Evolutionary conservation across 2,329 filamentous ascomycete genomes (phyloP).

Genomic region (Metarhizium brunneum): DNA sequence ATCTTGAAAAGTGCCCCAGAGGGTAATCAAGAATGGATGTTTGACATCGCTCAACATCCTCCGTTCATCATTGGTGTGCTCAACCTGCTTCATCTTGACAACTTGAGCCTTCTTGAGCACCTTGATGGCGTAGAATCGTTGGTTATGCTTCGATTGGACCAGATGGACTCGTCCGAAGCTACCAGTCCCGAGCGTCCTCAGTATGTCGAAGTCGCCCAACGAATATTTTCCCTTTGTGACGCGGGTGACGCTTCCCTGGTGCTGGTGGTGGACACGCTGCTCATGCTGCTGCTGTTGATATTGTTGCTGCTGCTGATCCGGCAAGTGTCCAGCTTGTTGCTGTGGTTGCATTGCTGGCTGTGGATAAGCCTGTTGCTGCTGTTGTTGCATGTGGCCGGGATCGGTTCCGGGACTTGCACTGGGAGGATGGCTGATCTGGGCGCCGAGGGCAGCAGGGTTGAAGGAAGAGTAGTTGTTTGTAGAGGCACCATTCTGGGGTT

Average conservation of each 20-base stretch:
- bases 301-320: conserved; percentile 17
- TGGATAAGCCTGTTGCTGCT: conserved; percentile 21
- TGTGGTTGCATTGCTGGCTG: conserved; percentile 19
- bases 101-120: conserved; percentile 98
- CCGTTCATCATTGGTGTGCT: conserved; percentile 97
- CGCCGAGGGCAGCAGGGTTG: conserved; percentile 16
- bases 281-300: conserved; percentile 13
- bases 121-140: conserved; percentile 96
- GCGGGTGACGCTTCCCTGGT: conserved; percentile 33
- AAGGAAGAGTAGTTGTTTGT: conserved; percentile 19
- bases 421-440: conserved; percentile 15
- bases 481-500: conserved; percentile 31
- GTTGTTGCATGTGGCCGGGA: conserved; percentile 25
- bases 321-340: conserved; percentile 5
- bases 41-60: conserved; percentile 95
- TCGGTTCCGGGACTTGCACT: conserved; percentile 30
- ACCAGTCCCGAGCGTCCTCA: conserved; percentile 88
- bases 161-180: conserved; percentile 95
- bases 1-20: conserved; percentile 98
- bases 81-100: conserved; percentile 99
- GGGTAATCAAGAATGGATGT: conserved; percentile 92
- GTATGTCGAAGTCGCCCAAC: conserved; percentile 78
- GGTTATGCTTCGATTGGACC: conserved; percentile 96
- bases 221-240: conserved; percentile 97
- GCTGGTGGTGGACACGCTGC: conserved; percentile 21